These are phyloP conservation scores for Hemileia vastatrix DNA, from an alignment of 1,284 basidiomycete species.

Conservation along the genomic window DNA sequence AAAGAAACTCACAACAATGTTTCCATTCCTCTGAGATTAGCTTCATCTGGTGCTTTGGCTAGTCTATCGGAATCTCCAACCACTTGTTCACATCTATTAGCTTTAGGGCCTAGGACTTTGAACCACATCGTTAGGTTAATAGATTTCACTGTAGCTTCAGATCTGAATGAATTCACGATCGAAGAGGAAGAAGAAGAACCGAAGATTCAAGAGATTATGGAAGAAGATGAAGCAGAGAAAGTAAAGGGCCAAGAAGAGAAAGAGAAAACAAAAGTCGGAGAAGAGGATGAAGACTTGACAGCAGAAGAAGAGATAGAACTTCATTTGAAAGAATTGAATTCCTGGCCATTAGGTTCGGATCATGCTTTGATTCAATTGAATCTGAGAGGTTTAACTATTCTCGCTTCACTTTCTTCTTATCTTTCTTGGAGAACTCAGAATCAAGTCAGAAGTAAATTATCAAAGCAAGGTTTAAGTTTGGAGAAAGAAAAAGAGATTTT, in stretches of 20 bases:
- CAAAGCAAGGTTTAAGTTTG: too few species aligned
- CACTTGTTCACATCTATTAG: not conserved
- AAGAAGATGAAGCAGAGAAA: constrained; percentile 5
- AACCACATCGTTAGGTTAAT: not conserved
- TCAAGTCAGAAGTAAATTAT: too few species aligned
- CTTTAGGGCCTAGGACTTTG: not conserved
- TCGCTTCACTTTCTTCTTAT: too few species aligned
- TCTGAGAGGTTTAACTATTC: too few species aligned
- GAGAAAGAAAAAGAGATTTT: too few species aligned
- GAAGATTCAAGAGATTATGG: not conserved
- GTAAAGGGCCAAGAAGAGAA: not conserved
- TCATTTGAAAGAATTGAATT: too few species aligned
- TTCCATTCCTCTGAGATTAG: not conserved
- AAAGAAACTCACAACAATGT: not conserved
- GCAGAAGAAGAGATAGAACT: too few species aligned
- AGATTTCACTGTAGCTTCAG: not conserved
- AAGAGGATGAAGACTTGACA: too few species aligned
- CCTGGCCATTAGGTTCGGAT: too few species aligned
- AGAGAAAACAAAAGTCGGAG: not conserved
- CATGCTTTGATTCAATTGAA: too few species aligned
- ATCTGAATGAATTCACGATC: not conserved
- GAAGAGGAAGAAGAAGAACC: not conserved
- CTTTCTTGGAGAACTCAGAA: too few species aligned
- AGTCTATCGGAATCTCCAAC: not conserved
- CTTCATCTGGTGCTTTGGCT: not conserved